A percentile compares a stretch with the other conserved stretches of the same genome.
Evolutionary conservation across 2,329 filamentous ascomycete genomes (phyloP).

Genomic region (Colletotrichum sansevieriae): DNA sequence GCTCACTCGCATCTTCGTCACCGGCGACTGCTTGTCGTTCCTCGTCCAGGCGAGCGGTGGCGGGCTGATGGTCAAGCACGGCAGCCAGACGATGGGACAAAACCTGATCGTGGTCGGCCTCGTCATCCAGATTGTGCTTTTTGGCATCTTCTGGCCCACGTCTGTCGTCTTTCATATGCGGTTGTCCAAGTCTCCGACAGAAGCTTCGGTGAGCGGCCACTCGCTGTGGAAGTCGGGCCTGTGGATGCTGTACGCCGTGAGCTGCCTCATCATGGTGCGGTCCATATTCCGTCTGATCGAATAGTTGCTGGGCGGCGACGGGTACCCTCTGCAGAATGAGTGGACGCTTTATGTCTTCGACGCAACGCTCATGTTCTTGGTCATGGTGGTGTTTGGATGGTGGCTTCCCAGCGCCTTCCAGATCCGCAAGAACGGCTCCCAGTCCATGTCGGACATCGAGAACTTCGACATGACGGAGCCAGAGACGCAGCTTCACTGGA

Average conservation of each 20-base stretch:
- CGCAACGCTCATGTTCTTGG: slow-evolving; percentile 64
- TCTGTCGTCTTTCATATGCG: slow-evolving; percentile 63
- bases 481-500: slow-evolving; percentile 12
- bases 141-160: slow-evolving; percentile 66
- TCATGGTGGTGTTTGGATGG: slow-evolving; percentile 58
- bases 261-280: slow-evolving; percentile 62
- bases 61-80: slow-evolving; percentile 49
- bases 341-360: slow-evolving; percentile 73
- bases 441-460: slow-evolving; percentile 31
- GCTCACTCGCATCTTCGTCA: slow-evolving; percentile 68
- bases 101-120: slow-evolving; percentile 67
- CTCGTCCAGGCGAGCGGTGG: slow-evolving; percentile 61
- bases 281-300: slow-evolving; percentile 71
- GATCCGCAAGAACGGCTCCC: slow-evolving; percentile 28
- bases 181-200: slow-evolving; percentile 43
- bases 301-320: slow-evolving; percentile 64
- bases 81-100: slow-evolving; percentile 55
- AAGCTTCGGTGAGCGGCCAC: slow-evolving; percentile 36
- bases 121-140: slow-evolving; percentile 68
- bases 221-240: slow-evolving; percentile 54
- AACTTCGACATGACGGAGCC: slow-evolving; percentile 31
- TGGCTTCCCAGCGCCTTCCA: slow-evolving; percentile 39
- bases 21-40: slow-evolving; percentile 66
- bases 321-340: slow-evolving; percentile 64
- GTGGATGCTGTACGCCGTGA: slow-evolving; percentile 64